Conservation (phyloP, 2,329 filamentous ascomycete genomes). For the Clarireedia monteithiana region DNA sequence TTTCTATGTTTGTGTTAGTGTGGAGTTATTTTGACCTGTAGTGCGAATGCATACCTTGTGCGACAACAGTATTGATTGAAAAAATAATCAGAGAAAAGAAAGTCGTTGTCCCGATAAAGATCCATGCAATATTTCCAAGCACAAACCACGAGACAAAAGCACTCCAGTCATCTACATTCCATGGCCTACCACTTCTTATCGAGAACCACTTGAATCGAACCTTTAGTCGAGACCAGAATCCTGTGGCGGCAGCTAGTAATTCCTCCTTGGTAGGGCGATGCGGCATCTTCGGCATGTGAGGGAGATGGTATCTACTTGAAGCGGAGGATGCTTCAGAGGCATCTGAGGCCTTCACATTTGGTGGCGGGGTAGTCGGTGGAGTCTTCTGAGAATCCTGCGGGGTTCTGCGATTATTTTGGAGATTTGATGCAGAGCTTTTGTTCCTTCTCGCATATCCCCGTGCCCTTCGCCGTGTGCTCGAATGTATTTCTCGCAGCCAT, state of each 20-base stretch:
- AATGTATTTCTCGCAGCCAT: constrained; percentile 27
- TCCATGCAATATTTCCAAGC: constrained; percentile 87
- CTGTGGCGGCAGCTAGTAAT: constrained; percentile 80
- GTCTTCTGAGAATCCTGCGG: constrained; percentile 16
- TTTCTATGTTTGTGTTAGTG: constrained; percentile 49
- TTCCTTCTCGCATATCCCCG: constrained; percentile 22
- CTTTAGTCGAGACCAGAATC: constrained; percentile 83
- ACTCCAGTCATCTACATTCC: constrained; percentile 93
- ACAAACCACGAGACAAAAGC: constrained; percentile 95
- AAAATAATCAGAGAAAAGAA: constrained; percentile 91
- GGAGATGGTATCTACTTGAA: constrained; percentile 47
- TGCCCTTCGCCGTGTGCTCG: constrained; percentile 21
- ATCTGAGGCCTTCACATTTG: constrained; percentile 11
- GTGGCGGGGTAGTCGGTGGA: constrained; percentile 11
- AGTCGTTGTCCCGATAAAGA: constrained; percentile 92
- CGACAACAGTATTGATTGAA: constrained; percentile 91
- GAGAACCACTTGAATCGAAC: constrained; percentile 98
- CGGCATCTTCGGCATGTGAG: constrained; percentile 58
- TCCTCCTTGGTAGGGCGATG: constrained; percentile 92
- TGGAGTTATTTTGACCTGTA: constrained; percentile 2
- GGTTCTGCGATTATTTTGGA: constrained; percentile 15
- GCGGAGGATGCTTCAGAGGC: constrained; percentile 17
- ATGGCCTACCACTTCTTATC: constrained; percentile 86
- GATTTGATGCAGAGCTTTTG: constrained; percentile 27
- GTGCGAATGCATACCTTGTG: constrained; percentile 59